Percentiles rank a stretch among this genome's conserved stretches.
Conservation (phyloP, 2,329 filamentous ascomycete species). For the Colletotrichum cuscutae region DNA sequence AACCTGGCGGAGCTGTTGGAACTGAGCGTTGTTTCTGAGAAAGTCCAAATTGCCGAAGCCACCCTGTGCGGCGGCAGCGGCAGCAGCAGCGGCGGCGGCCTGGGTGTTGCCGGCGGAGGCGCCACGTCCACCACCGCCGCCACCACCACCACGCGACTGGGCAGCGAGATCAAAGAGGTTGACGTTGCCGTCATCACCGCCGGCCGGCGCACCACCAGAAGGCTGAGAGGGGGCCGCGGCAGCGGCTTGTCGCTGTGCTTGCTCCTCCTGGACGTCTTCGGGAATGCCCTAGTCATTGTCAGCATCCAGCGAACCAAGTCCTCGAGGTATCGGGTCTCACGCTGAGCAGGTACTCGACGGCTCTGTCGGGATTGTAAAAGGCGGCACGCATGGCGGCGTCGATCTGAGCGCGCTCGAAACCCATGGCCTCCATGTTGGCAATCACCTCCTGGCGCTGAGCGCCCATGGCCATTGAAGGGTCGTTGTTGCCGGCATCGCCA, state of each 20-base stretch:
- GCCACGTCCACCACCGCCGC: constrained; percentile 53
- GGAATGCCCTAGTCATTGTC: constrained; percentile 79
- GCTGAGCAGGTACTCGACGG: constrained; percentile 93
- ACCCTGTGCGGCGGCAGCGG: constrained; percentile 61
- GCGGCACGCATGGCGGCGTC: constrained; percentile 95
- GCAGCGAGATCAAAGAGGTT: constrained; percentile 96
- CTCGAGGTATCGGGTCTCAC: constrained; percentile 59
- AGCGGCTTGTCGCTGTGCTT: constrained; percentile 60
- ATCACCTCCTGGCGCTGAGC: constrained; percentile 84
- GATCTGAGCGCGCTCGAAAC: constrained; percentile 88
- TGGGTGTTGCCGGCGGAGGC: constrained; percentile 51
- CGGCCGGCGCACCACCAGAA: constrained; percentile 50
- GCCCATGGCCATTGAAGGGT: constrained; percentile 86
- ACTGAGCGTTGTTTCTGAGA: constrained; percentile 93
- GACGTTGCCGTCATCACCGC: constrained; percentile 71
- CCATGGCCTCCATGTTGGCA: constrained; percentile 96
- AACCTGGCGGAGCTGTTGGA: constrained; percentile 96
- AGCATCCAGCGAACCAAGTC: neutral
- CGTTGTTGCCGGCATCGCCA: constrained; percentile 64
- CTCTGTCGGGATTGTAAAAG: constrained; percentile 96
- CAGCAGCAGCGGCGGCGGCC: constrained; percentile 56
- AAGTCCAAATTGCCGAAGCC: constrained; percentile 88
- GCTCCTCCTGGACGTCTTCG: constrained; percentile 80
- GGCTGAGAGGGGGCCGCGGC: constrained; percentile 54
- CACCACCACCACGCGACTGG: constrained; percentile 63